These are phyloP conservation scores for Sarcocystis neurona DNA, from an alignment of 169 alveolate species.

Conservation along the genomic window DNA sequence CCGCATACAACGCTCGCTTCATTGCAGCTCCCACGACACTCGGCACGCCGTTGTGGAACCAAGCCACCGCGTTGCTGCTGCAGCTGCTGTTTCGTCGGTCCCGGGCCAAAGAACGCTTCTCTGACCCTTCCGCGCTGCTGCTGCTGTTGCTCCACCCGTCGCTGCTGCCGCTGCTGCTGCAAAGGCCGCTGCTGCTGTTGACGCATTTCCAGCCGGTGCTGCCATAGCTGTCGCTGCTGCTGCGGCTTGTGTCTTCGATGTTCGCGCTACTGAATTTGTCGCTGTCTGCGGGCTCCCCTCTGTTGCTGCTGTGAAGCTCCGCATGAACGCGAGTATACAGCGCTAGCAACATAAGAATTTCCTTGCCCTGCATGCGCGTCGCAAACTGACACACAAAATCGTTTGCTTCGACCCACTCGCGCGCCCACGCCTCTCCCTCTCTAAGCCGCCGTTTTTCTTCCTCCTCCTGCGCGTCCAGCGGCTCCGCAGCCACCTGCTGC, in stretches of 20 bases:
- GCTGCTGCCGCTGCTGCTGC: background rate
- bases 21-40: no score
- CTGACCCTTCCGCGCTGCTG: background rate
- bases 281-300: no score
- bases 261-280: background rate
- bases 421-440: constrained; percentile 9
- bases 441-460: background rate
- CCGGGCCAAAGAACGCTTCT: no score
- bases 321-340: background rate
- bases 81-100: background rate
- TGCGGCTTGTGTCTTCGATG: no score
- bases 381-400: constrained; percentile 27
- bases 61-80: background rate
- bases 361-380: constrained; percentile 9
- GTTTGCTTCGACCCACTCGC: constrained; percentile 30
- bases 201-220: no score
- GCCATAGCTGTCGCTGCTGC: background rate
- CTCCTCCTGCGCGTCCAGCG: background rate
- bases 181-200: background rate
- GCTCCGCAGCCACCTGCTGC: no score
- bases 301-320: no score
- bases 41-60: background rate
- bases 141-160: background rate
- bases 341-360: constrained; percentile 12
- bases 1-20: constrained; percentile 20